A percentile compares a stretch with the other conserved stretches of the same genome.
These are phyloP conservation scores for Farysia itapuensis DNA, from an alignment of 1,284 basidiomycete genomes.

Conservation along the genomic window DNA sequence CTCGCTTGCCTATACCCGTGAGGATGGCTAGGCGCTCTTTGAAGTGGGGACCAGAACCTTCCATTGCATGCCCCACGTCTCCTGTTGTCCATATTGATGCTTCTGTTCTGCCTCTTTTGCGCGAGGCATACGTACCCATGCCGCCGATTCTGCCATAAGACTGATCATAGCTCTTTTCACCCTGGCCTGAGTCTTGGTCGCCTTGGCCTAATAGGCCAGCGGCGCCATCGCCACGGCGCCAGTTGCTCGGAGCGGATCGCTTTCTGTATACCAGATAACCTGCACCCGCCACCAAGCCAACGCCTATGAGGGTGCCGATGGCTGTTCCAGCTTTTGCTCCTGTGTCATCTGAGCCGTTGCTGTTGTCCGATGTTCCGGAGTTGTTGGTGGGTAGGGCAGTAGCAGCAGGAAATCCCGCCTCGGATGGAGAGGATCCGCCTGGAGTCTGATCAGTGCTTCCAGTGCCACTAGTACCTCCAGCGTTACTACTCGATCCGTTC, in stretches of 20 bases:
- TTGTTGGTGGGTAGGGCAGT: conserved; percentile 1
- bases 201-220: conserved; percentile 27
- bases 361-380: background rate
- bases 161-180: conserved; percentile 14
- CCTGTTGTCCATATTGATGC: conserved; percentile 26
- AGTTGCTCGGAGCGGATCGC: conserved; percentile 22
- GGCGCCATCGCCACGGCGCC: conserved; percentile 31
- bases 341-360: conserved; percentile 5
- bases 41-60: conserved; percentile 48
- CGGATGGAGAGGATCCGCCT: background rate
- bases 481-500: conserved; percentile 6
- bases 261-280: conserved; percentile 42
- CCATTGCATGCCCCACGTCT: conserved; percentile 50
- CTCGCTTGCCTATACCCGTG: conserved; percentile 35
- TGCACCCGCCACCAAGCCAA: conserved; percentile 43
- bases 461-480: conserved; percentile 1
- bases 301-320: conserved; percentile 40
- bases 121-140: conserved; percentile 5
- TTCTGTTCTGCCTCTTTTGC: conserved; percentile 13
- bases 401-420: conserved; percentile 13
- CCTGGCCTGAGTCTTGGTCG: conserved; percentile 28
- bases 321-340: conserved; percentile 47
- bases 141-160: conserved; percentile 20
- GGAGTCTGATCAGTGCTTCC: background rate
- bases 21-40: conserved; percentile 44